Base-by-base conservation (phyloP, 202 grass and related monocot genomes). In the Miscanthus sacchariflorus region DNA sequence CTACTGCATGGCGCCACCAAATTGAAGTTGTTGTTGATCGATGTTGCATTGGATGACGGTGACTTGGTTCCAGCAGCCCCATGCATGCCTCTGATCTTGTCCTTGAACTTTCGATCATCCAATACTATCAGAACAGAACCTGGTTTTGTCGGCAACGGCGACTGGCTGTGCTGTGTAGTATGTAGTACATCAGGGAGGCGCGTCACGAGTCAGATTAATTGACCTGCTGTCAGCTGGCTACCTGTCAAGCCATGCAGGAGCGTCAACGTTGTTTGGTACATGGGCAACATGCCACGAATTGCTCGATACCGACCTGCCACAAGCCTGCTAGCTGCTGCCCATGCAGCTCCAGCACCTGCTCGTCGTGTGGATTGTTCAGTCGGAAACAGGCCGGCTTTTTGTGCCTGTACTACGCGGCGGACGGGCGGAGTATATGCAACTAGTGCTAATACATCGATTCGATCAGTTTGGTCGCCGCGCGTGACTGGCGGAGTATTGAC, bases 221-320 rank as follows among this genome's bases (percentile, higher is more conserved):
- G 7, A n/a, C 19, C 7, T 21, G 54, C 7, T 8, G 18, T 18
- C 52, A 54, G 50, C 49, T 1, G 17, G 52, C 54, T 58, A 58
- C 54, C 19, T 58, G 54, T 58, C 6, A 7, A 56, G 18, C 17
- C 18, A 58, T 58, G 54, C 54, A n/a, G 54, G 54, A 8, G 2
- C 19, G 54, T 58, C 54, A 58, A 58, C 18, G 54, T 58, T 58
- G 54, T 58, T n/a, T 58, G 54, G 54, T 58, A 58, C 54, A 58
- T n/a, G 54, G 54, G 5, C 52, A 58, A 58, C 54, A 88, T 12
- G 48, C 36, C 79, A 69, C 33, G 42, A 52, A 89, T 80, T 56
- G 76, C 58, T 68, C 52, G 68, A 85, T 40, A n/a, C 69, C 36
- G 76, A 89, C 82, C 42, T 74, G 81, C 54, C 73, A 81, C 36